Conservation (phyloP, 305 asterid genomes). For the Plantago coronopus region DNA sequence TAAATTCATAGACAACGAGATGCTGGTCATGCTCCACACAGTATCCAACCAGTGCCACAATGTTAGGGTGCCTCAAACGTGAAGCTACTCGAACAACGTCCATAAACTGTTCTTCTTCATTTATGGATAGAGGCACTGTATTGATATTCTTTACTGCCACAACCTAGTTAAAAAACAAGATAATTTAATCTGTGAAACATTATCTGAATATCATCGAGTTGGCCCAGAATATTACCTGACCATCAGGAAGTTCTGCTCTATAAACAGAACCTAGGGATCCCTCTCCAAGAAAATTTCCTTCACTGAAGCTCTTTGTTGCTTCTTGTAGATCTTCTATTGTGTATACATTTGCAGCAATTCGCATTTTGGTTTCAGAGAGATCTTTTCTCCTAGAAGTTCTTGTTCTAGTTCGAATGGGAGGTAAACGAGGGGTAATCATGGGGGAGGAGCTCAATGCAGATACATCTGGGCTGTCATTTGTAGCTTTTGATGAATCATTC, state of each 20-base stretch:
- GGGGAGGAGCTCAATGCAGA: constrained; percentile 57
- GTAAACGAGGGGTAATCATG: constrained; percentile 53
- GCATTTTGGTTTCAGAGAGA: constrained; percentile 39
- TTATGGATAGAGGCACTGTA: constrained; percentile 61
- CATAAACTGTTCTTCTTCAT: constrained; percentile 75
- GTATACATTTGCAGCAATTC: constrained; percentile 51
- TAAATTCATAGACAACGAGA: constrained; percentile 65
- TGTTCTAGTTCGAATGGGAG: constrained; percentile 56
- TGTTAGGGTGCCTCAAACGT: constrained; percentile 77
- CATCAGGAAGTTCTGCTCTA: constrained; percentile 83
- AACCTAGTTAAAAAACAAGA: constrained; percentile 27
- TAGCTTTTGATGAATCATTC: constrained; percentile 42
- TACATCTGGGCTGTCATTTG: constrained; percentile 41
- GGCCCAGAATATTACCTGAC: constrained; percentile 44
- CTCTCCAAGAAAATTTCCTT: constrained; percentile 62
- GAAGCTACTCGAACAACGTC: constrained; percentile 63
- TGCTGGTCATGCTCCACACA: constrained; percentile 77
- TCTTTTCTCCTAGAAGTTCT: constrained; percentile 45
- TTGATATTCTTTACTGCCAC: constrained; percentile 78
- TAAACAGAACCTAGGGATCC: constrained; percentile 92
- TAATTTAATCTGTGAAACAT: neutral
- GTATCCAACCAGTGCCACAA: constrained; percentile 74
- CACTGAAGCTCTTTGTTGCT: constrained; percentile 77
- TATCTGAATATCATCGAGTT: neutral
- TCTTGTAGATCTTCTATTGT: constrained; percentile 69